Base-by-base conservation (phyloP, 345 rosid genomes). In the Moricandia moricandioides region DNA sequence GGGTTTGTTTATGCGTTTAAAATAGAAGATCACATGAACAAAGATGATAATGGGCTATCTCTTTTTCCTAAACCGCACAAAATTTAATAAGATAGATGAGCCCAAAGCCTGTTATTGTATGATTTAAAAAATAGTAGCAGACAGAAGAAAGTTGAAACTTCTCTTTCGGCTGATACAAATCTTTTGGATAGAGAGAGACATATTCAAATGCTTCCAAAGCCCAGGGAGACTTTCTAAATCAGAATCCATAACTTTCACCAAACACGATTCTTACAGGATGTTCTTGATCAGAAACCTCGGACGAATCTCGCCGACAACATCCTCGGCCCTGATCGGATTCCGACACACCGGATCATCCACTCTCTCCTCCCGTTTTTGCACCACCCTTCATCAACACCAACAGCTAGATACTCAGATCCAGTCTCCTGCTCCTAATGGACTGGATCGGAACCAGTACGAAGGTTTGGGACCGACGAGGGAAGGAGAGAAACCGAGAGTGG, bases 401-500 rank as follows among this genome's bases (percentile, higher is more conserved):
- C 21, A 63, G 11, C 6, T 39, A 10, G 74, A 40, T 3, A 24
- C 31, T 58, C 76, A 47, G 65, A 60, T 65, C 61, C 73, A 73
- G 33, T 27, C 79, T 2, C 37, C 76, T 65, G 31, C 60, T 8
- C 0, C 37, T 0, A 61, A 63, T 9, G 75, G 7, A 8, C 0
- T 39, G 59, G 65, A 64, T 67, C 69, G 34, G 56, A 54, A 0
- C 8, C 69, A 14, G 0, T 74, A 45, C 75, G 67, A 37, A 60
- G 88, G 89, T 7, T 79, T 94, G 33, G 85, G 71, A 11, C 93
- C 98, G 58, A 89, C 96, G 26, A 82, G 49, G 74, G 59, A 75
- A 10, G 76, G 67, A 0, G 91, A 91, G 83, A 91, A 89, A 75
- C 95, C 96, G 6, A 82, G 97, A 78, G 88, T 87, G 79, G 96